These are phyloP conservation scores for Erythrophleum ivorense DNA, from an alignment of 331 rosid genomes.

Conservation along the genomic window DNA sequence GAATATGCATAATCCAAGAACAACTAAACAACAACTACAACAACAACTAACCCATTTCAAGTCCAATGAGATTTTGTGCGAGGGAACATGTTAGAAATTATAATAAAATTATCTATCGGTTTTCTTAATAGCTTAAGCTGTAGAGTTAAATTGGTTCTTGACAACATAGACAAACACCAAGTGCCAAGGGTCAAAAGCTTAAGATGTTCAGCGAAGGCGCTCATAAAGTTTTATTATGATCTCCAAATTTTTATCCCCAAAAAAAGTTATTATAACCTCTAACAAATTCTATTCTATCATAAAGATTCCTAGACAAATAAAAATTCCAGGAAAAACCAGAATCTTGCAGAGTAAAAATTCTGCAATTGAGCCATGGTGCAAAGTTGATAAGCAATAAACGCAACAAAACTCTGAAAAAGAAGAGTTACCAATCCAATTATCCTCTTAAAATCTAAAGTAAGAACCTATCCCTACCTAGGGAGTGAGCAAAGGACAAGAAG, in stretches of 20 bases:
- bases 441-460: background rate
- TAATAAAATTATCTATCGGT: too few relatives aligned
- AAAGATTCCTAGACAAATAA: background rate
- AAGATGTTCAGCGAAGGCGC: background rate
- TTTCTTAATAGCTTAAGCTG: too few relatives aligned
- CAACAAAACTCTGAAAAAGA: background rate
- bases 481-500: background rate
- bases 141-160: background rate
- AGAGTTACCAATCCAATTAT: background rate
- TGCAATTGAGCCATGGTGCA: background rate
- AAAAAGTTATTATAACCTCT: too few relatives aligned
- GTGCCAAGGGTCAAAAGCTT: background rate
- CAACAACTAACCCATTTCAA: background rate
- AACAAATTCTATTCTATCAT: background rate
- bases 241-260: background rate
- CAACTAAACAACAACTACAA: background rate
- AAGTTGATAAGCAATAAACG: background rate
- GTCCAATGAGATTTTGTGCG: background rate
- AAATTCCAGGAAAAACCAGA: background rate
- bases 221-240: background rate
- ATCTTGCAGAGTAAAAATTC: background rate
- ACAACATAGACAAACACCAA: too few relatives aligned
- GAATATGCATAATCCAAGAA: background rate
- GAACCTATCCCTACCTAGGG: background rate
- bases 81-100: background rate